phyloP scores from a whole-genome alignment of 768 basidiomycete species.

The Serendipita indica region DNA sequence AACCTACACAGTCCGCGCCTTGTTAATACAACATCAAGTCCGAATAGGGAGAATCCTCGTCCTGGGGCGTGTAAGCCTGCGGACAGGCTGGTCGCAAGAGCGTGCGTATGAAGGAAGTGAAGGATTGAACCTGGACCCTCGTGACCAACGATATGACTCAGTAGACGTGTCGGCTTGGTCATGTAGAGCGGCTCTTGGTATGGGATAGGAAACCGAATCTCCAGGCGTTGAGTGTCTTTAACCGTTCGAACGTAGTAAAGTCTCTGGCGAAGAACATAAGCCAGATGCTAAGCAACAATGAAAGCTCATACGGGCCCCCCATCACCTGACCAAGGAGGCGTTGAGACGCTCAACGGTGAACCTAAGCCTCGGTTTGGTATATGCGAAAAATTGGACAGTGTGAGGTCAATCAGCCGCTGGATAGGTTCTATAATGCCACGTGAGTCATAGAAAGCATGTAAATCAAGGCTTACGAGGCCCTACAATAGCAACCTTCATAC shows the following conservation, averaged over 20 bases:
- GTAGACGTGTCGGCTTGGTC: constrained; percentile 23
- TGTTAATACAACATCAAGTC: background rate
- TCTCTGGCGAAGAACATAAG: no score
- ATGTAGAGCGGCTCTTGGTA: constrained; percentile 13
- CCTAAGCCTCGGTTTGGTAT: constrained; percentile 17
- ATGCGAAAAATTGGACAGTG: constrained; percentile 16
- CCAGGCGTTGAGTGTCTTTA: constrained; percentile 24
- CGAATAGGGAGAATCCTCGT: background rate
- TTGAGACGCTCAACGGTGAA: constrained; percentile 11
- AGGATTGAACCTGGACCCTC: constrained; percentile 18
- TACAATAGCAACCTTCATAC: constrained; percentile 18
- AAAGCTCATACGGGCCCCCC: background rate
- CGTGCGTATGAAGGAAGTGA: background rate
- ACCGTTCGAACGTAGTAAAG: constrained; percentile 24
- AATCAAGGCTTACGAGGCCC: constrained; percentile 16
- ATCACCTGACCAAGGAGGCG: constrained; percentile 2
- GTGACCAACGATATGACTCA: constrained; percentile 28
- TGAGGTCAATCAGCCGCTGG: constrained; percentile 15
- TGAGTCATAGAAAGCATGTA: background rate
- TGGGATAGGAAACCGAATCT: constrained; percentile 21
- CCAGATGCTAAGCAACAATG: background rate
- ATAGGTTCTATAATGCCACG: constrained; percentile 14
- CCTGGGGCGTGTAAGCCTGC: background rate
- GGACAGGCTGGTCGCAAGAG: background rate
- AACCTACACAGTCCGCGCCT: background rate